Evolutionary conservation across 2,329 filamentous ascomycete genomes (phyloP).

Genomic region (Arthrobotrys megalospora): DNA sequence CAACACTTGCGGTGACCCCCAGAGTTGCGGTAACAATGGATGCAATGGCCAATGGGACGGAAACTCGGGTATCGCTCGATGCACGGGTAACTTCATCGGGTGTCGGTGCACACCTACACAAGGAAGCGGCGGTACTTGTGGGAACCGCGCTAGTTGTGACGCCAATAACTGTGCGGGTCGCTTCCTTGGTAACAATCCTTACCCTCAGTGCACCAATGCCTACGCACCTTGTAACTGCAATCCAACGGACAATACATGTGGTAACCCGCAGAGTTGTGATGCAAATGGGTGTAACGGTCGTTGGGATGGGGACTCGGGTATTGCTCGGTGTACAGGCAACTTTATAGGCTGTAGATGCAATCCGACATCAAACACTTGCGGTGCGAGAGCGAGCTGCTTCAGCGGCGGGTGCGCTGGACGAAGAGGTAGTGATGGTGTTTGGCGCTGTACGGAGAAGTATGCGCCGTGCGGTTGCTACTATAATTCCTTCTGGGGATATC

Average conservation of each 20-base stretch:
- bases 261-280: constrained; percentile 25
- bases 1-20: constrained; percentile 10
- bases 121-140: constrained; percentile 31
- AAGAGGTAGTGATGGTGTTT: constrained; percentile 34
- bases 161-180: constrained; percentile 16
- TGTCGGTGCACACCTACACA: constrained; percentile 38
- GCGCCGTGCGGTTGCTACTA: constrained; percentile 30
- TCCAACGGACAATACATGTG: constrained; percentile 32
- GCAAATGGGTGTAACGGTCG: constrained; percentile 28
- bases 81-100: constrained; percentile 17
- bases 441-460: constrained; percentile 36
- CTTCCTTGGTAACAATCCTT: constrained; percentile 27
- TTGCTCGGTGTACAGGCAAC: constrained; percentile 33
- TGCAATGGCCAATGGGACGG: constrained; percentile 30
- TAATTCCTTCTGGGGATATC: constrained; percentile 19
- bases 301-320: constrained; percentile 26
- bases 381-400: constrained; percentile 33
- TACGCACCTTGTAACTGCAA: constrained; percentile 35
- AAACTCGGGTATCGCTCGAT: constrained; percentile 4
- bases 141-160: constrained; percentile 26
- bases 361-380: constrained; percentile 8
- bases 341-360: constrained; percentile 32
- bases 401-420: constrained; percentile 23
- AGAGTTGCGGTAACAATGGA: constrained; percentile 14
- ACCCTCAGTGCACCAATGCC: constrained; percentile 27